A percentile compares a stretch with the other conserved stretches of the same genome.
phyloP scores from a whole-genome alignment of 805 yeast genomes.

The Ogataea ganodermae region DNA sequence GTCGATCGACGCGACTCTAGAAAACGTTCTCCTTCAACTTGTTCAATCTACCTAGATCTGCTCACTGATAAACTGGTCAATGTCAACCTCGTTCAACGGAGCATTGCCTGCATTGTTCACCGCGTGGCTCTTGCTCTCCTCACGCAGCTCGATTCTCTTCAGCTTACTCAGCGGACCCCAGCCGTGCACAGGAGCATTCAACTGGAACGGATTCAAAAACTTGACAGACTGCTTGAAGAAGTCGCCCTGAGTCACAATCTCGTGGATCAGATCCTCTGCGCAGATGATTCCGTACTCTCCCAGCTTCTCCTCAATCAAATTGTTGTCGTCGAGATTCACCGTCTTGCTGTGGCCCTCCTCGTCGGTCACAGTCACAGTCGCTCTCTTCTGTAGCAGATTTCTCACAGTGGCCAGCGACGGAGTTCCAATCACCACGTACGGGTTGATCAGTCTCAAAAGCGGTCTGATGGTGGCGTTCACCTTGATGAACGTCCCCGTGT shows the following conservation, averaged over 20 bases:
- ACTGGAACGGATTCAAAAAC: conserved; percentile 70
- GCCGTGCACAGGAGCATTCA: conserved; percentile 70
- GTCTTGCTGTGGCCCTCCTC: conserved; percentile 34
- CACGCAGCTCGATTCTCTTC: conserved; percentile 59
- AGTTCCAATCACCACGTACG: conserved; percentile 70
- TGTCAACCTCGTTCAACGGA: conserved; percentile 69
- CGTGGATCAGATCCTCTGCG: conserved; percentile 79
- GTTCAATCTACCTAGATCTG: conserved; percentile 48
- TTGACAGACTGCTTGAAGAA: conserved; percentile 58
- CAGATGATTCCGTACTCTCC: conserved; percentile 73
- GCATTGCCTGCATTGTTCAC: conserved; percentile 64
- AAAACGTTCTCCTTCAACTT: not conserved
- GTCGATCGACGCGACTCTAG: conserved; percentile 4
- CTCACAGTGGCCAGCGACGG: conserved; percentile 77
- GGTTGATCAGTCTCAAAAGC: conserved; percentile 65
- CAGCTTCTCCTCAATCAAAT: conserved; percentile 69
- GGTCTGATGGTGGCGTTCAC: conserved; percentile 60
- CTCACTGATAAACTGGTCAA: conserved; percentile 65
- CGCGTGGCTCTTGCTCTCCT: conserved; percentile 47
- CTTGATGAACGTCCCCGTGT: conserved; percentile 75
- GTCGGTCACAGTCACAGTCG: conserved; percentile 47
- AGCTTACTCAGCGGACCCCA: conserved; percentile 73
- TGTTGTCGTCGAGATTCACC: conserved; percentile 69
- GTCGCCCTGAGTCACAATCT: conserved; percentile 63
- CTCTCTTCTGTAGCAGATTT: conserved; percentile 75